These are phyloP conservation scores for Linum trigynum DNA, from an alignment of 345 rosid genomes.

Conservation along the genomic window DNA sequence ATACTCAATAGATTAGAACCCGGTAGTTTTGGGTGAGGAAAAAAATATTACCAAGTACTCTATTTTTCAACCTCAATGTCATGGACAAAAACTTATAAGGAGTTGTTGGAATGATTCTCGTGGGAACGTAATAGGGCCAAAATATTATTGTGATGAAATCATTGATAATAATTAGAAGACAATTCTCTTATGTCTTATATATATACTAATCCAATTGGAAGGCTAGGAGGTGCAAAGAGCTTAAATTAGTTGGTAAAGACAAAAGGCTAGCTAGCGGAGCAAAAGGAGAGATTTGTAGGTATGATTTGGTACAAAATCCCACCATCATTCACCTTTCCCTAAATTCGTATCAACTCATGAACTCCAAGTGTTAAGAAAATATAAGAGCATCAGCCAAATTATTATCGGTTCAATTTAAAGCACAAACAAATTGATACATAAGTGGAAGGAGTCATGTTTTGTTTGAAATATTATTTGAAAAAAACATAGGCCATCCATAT, in stretches of 20 bases:
- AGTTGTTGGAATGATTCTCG: neutral
- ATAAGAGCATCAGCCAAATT: no score
- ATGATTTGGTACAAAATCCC: constrained; percentile 38
- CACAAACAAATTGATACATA: no score
- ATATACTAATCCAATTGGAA: constrained; percentile 4
- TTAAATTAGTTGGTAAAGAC: constrained; percentile 11
- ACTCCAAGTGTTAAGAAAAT: no score
- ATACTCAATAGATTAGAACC: no score
- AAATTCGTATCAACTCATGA: constrained; percentile 12
- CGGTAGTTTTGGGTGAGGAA: neutral
- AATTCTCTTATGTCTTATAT: neutral
- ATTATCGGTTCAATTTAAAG: no score
- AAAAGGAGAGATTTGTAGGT: constrained; percentile 39
- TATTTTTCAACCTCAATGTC: no score
- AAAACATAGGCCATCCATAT: no score
- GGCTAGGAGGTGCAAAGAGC: constrained; percentile 11
- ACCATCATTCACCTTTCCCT: constrained; percentile 11
- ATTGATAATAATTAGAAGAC: constrained; percentile 30
- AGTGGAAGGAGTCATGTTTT: no score
- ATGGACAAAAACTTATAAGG: no score
- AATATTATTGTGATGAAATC: constrained; percentile 23
- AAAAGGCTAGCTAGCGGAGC: constrained; percentile 18
- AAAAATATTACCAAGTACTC: no score
- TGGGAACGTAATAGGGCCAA: constrained; percentile 6
- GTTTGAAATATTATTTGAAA: no score